Evolutionary conservation across 306 rosid genomes (phyloP), one percentile per base, ranked within the genome.

Genomic region (Medicago ruthenica): DNA sequence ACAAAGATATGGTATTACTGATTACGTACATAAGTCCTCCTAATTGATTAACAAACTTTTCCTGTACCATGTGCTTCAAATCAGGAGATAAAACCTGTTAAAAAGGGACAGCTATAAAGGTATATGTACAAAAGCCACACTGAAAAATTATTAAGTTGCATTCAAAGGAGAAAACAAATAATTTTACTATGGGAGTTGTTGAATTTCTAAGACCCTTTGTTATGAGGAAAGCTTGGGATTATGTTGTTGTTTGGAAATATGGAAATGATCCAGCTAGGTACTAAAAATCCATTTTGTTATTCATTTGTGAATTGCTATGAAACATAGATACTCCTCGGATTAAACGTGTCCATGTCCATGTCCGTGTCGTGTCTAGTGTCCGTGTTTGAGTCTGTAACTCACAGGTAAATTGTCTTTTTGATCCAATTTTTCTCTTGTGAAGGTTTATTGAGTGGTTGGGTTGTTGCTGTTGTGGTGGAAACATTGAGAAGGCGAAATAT

Each of bases 401-500:
- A 24, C 27, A 24, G 27, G 27, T 24, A 24, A 31, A 31, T 31
- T 61, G 42, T 31, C 1, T 15, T 61, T 4, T 24, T 20, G n/a
- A 10, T 50, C 60, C 7, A 17, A 72, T 39, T 45, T 5, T 47
- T 0, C 0, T 1, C 6, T 73, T 81, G 21, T 66, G 24, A 62
- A 91, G 97, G 82, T 91, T 87, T 54, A 74, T 89, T 71, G 91
- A 93, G 55, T 88, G 91, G 93, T 21, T 87, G 81, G 97, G 82
- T 74, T 93, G 98, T 88, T 93, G 98, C 84, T 89, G 96, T 27
- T 88, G 98, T 71, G 73, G 42, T 41, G 87, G 83, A 11, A 68
- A 62, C 24, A 69, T 4, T 71, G 81, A 60, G 11, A 11, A n/a
- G 50, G 72, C 12, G 11, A 50, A 60, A 36, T 47, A 72, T 4